phyloP scores from a whole-genome alignment of 257 asterid species.

The Solanum habrochaites region DNA sequence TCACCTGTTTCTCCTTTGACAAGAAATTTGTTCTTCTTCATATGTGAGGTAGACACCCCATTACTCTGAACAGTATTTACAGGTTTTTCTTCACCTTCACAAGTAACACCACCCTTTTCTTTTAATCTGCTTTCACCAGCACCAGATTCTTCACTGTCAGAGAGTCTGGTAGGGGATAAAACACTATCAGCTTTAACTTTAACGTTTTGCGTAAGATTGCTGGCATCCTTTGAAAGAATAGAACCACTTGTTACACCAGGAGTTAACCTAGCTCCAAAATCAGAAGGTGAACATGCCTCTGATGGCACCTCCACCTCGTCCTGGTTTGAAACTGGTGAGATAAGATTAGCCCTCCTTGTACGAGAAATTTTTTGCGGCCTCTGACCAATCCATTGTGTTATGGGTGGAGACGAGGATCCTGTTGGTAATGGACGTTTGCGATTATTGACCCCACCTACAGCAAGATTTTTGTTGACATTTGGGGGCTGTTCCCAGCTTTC shows the following conservation, averaged over 20 bases:
- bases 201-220: slow-evolving; percentile 34
- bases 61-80: slow-evolving; percentile 37
- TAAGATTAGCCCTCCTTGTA: slow-evolving; percentile 79
- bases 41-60: slow-evolving; percentile 36
- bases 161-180: slow-evolving; percentile 67
- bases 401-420: slow-evolving; percentile 88
- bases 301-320: slow-evolving; percentile 66
- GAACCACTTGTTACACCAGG: slow-evolving; percentile 45
- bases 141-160: slow-evolving; percentile 94
- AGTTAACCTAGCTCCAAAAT: slow-evolving; percentile 56
- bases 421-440: slow-evolving; percentile 73
- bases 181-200: slow-evolving; percentile 50
- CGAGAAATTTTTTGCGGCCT: slow-evolving; percentile 93
- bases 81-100: slow-evolving; percentile 51
- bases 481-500: slow-evolving; percentile 88
- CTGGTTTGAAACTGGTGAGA: slow-evolving; percentile 69
- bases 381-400: slow-evolving; percentile 97
- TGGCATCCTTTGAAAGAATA: slow-evolving; percentile 39
- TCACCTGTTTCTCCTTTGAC: slow-evolving; percentile 67
- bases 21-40: slow-evolving; percentile 55
- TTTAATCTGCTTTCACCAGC: slow-evolving; percentile 58
- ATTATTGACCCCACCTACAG: slow-evolving; percentile 51
- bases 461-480: slow-evolving; percentile 37
- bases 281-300: slow-evolving; percentile 80
- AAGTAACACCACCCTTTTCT: slow-evolving; percentile 41